Evolutionary conservation across 2,329 filamentous ascomycete species (phyloP).

Genomic region (Colletotrichum euphorbiae): DNA sequence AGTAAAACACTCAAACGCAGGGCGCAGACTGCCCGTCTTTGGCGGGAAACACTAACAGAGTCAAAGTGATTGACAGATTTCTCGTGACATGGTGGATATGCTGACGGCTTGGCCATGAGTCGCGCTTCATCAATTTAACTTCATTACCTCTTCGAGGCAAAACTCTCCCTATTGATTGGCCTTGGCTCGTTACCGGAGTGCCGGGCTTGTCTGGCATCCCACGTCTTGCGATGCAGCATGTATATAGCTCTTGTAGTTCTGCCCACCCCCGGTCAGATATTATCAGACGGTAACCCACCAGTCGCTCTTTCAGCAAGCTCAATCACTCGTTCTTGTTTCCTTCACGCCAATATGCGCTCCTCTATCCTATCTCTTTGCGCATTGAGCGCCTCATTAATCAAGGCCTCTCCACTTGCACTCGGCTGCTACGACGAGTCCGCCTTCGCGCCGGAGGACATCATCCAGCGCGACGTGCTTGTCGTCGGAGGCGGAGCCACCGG

Average conservation of each 20-base stretch:
- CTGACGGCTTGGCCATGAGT: not conserved
- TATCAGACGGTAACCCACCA: not conserved
- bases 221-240: slow-evolving; percentile 3
- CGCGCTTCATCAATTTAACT: slow-evolving; percentile 36
- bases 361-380: slow-evolving; percentile 28
- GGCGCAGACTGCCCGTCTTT: too few relatives aligned
- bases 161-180: not conserved
- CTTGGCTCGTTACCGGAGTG: slow-evolving; percentile 10
- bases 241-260: slow-evolving; percentile 21
- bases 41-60: too few relatives aligned
- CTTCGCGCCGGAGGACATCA: slow-evolving; percentile 35
- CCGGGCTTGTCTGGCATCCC: not conserved
- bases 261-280: fast-evolving
- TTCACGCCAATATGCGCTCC: slow-evolving; percentile 6
- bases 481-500: slow-evolving; percentile 66
- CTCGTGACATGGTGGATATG: too few relatives aligned
- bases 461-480: slow-evolving; percentile 58
- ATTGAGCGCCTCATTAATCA: slow-evolving; percentile 26
- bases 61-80: too few relatives aligned
- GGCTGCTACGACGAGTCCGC: slow-evolving; percentile 33
- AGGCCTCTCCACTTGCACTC: slow-evolving; percentile 16
- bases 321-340: slow-evolving; percentile 10
- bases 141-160: slow-evolving; percentile 24
- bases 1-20: too few relatives aligned
- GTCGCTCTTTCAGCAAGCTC: slow-evolving; percentile 14